These are phyloP conservation scores for Polytrichum commune DNA, from an alignment of 225 moss, liverwort and hornwort genomes.

Conservation along the genomic window DNA sequence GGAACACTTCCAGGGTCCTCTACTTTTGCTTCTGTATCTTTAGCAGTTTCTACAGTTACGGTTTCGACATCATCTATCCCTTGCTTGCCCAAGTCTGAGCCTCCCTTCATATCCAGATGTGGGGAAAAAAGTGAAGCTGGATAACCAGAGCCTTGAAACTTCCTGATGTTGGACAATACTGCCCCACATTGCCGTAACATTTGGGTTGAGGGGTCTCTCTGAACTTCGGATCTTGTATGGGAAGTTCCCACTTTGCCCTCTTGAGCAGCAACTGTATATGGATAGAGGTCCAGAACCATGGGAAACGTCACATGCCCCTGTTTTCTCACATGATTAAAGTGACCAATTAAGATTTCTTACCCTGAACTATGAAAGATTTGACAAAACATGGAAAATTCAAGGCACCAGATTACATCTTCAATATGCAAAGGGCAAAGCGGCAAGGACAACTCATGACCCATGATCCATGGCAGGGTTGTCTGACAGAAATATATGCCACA, in stretches of 20 bases:
- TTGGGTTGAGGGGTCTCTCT: constrained; percentile 32
- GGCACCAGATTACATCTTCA: no score
- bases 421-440: no score
- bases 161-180: constrained; percentile 41
- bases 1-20: constrained; percentile 18
- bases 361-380: no score
- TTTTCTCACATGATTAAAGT: background rate
- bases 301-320: constrained; percentile 92
- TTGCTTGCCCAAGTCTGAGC: constrained; percentile 36
- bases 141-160: constrained; percentile 37
- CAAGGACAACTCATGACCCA: no score
- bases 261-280: constrained; percentile 88
- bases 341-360: background rate
- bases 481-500: background rate
- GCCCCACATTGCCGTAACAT: constrained; percentile 45
- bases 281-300: constrained; percentile 71
- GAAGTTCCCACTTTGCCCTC: constrained; percentile 37
- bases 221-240: constrained; percentile 22
- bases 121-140: constrained; percentile 30
- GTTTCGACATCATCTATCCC: constrained; percentile 17
- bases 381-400: no score
- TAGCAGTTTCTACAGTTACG: constrained; percentile 26
- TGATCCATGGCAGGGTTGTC: no score
- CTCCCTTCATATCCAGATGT: constrained; percentile 48
- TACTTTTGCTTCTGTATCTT: constrained; percentile 22